Evolutionary conservation across 345 rosid genomes (phyloP), one percentile per base, ranked within the genome.

Genomic region (Salix viminalis): DNA sequence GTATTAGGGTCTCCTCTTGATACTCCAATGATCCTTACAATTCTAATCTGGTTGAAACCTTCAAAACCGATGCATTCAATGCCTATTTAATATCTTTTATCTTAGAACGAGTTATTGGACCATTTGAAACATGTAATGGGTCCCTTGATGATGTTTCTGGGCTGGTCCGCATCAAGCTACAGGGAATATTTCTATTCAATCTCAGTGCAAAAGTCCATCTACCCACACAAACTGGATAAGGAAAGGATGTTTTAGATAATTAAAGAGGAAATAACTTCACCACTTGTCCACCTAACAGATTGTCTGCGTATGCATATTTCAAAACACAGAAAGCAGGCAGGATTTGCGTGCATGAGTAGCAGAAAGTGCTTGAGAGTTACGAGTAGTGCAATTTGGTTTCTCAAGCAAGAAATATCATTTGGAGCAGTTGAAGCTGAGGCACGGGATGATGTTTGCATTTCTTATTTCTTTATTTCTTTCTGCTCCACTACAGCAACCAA

Each of bases 341-440:
- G 50, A 46, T 46, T 13, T 46, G 50, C 16, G 13, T 46, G 50
- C 18, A 46, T 46, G 50, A 21, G 61, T n/a, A 56, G 61, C 26
- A 21, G 24, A 56, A 34, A 54, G 60, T 54, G 24, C 6, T 52
- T 21, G 58, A 18, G 58, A 50, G 7, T 52, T 1, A 6, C 5
- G 58, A 52, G 62, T 2, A 2, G 4, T 9, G 61, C 26, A 6
- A 8, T 21, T 7, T 56, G n/a, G 24, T 58, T 56, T n/a, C 26
- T 46, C 0, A 58, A n/a, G 62, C 14, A 58, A 26, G 14, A 23
- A 58, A 23, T 4, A 10, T 58, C 12, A 65, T 23, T 34, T 65
- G 79, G 86, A 86, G 87, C 36, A 44, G 89, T 83, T 88, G 54
- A 69, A 7, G 42, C 58, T 70, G 84, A 76, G 78, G 83, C 73